Evolutionary conservation across 306 rosid species (phyloP), one percentile per base, ranked within the genome.

Genomic region (Pueraria montana): DNA sequence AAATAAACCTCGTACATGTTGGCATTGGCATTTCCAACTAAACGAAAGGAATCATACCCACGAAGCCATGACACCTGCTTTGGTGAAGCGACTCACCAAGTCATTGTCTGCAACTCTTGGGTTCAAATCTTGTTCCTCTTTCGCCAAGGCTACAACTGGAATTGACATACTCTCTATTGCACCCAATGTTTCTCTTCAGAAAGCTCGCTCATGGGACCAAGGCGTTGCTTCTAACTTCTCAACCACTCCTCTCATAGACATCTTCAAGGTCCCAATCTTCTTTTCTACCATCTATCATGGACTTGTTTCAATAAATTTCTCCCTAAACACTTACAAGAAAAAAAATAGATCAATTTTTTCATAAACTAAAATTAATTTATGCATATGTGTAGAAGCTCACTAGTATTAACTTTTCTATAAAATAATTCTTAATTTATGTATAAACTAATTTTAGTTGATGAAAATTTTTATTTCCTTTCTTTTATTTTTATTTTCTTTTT

Each of bases 181-280:
- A 40, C 87, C 97, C 30, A 80, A 86, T 70, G 93, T 87, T 87
- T 83, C 97, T 82, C 94, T 95, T 85, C 98, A 91, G 87, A 96
- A 89, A 80, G 98, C 98, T 88, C 96, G 98, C 46, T 75, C 81
- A 75, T 96, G 98, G 97, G 98, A 96, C 63, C 93, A 96, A 58
- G 97, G 94, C 13, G 87, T 96, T 82, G 87, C 96, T 72, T 91
- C 99, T 63, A 89, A 91, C 1, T 95, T 93, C 91, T 76, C 93
- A 85, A 89, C 98, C 26, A 91, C 96, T 74, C 94, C 96, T 71
- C 83, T 95, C 81, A 85, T 81, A 46, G 86, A 95, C 70, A 91
- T 95, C 74, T 95, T 95, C 89, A 93, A 92, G 98, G 98, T 92
- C 21, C 48, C 24, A 11, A n/a, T 20, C 50, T 4, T 34, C 53